These are phyloP conservation scores for Xylaria polymorpha DNA, from an alignment of 2,329 filamentous ascomycete species.

Conservation along the genomic window DNA sequence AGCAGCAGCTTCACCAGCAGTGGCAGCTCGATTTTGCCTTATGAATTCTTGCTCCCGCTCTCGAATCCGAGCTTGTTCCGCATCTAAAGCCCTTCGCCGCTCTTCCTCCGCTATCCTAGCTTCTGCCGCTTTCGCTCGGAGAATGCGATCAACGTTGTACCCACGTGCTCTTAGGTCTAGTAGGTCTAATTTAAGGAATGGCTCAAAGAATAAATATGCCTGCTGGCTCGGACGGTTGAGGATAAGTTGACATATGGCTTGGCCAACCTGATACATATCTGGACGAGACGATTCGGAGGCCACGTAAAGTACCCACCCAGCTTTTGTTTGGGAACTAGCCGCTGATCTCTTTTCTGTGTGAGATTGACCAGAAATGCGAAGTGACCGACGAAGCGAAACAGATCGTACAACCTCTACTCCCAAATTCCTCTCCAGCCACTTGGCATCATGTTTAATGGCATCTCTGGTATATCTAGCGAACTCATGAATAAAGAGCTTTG, in stretches of 20 bases:
- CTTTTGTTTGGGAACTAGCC: slow-evolving; percentile 66
- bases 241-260: slow-evolving; percentile 83
- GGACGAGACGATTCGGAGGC: slow-evolving; percentile 70
- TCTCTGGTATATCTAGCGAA: slow-evolving; percentile 76
- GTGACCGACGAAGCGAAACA: slow-evolving; percentile 80
- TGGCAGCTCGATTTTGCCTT: slow-evolving; percentile 58
- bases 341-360: slow-evolving; percentile 82
- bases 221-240: slow-evolving; percentile 86
- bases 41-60: slow-evolving; percentile 62
- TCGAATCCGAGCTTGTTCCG: slow-evolving; percentile 76
- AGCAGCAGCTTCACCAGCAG: slow-evolving; percentile 47
- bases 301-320: slow-evolving; percentile 78
- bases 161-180: slow-evolving; percentile 85
- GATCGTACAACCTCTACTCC: slow-evolving; percentile 80
- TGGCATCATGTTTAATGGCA: slow-evolving; percentile 84
- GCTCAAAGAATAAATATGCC: slow-evolving; percentile 90
- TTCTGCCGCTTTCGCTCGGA: slow-evolving; percentile 88
- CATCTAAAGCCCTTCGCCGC: slow-evolving; percentile 77
- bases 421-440: slow-evolving; percentile 91
- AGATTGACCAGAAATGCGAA: slow-evolving; percentile 75
- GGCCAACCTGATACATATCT: slow-evolving; percentile 92
- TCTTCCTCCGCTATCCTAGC: slow-evolving; percentile 87
- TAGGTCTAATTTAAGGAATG: slow-evolving; percentile 86
- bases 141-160: slow-evolving; percentile 95
- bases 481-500: slow-evolving; percentile 89